Conservation (phyloP, 1,284 basidiomycete species). For the Ceratobasidium theobromae region DNA sequence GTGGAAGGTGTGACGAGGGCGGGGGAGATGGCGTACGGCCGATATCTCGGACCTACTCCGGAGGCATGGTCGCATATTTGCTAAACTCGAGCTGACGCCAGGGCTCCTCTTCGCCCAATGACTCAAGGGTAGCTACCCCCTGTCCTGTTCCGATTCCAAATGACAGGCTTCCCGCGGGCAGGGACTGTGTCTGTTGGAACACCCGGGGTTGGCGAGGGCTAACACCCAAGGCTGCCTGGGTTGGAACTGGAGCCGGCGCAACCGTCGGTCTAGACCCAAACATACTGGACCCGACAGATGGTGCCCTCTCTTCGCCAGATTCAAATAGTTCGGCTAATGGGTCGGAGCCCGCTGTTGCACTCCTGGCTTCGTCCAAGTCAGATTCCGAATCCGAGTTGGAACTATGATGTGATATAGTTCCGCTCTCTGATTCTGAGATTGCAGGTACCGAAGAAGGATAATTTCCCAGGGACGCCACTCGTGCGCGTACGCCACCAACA, state of each 20-base stretch:
- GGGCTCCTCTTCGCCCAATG: slow-evolving; percentile 21
- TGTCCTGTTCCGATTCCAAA: slow-evolving; percentile 1
- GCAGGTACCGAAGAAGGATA: neutral
- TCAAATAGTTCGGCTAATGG: slow-evolving; percentile 21
- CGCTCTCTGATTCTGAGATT: neutral
- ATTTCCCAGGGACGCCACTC: slow-evolving; percentile 13
- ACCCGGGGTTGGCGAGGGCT: neutral
- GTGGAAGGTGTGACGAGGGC: neutral
- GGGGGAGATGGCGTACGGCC: neutral
- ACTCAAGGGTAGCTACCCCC: slow-evolving; percentile 3
- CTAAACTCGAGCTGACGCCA: slow-evolving; percentile 27
- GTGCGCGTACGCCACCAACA: slow-evolving; percentile 12
- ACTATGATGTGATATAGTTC: neutral
- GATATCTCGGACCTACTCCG: slow-evolving; percentile 6
- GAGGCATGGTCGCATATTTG: slow-evolving; percentile 4
- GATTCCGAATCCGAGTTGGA: slow-evolving; percentile 14
- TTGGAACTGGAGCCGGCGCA: neutral
- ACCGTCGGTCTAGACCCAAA: slow-evolving; percentile 5
- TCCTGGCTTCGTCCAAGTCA: slow-evolving; percentile 4
- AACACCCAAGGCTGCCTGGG: neutral
- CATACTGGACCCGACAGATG: slow-evolving; percentile 7
- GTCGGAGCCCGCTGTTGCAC: neutral
- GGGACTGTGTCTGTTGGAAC: slow-evolving; percentile 27
- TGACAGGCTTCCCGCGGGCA: slow-evolving; percentile 23
- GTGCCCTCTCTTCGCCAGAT: slow-evolving; percentile 15